Base-by-base conservation (phyloP, 2,329 filamentous ascomycete species). In the Alternaria burnsii region DNA sequence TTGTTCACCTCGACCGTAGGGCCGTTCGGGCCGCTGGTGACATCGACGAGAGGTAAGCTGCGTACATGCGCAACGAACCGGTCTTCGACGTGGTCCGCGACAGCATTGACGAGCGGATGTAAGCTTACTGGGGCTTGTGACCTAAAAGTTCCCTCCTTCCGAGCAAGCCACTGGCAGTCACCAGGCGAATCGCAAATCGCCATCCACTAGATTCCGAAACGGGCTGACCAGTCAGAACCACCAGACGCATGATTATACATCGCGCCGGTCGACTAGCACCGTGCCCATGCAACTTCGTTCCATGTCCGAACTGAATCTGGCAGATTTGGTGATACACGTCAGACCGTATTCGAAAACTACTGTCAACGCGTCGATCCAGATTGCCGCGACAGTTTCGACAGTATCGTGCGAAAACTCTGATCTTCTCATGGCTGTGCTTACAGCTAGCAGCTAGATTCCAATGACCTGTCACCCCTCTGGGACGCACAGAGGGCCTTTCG, bases 71-170 rank as follows among this genome's bases (percentile, higher is more conserved):
- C 36, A 51, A 20, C 14, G 32, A 59, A 55, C 47, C 34, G 42
- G 46, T 55, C 14, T 32, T 48, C 20, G 47, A 38, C 46, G 57
- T 56, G 56, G 59, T 59, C 47, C 56, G 56, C 52, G 28, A 44
- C 28, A 24, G 28, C 38, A 30, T 41, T 59, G 42, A 40, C 58
- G 55, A 61, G 58, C 47, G 54, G 36, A 52, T 59, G 58, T 64
- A 54, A 62, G 61, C 59, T 64, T 58, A 64, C 61, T 55, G 40
- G 50, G 32, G 52, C 58, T 57, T 58, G 54, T 61, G 58, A 61
- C 52, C 32, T 34, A 26, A 34, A 32, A 30, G 26, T 22, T 42
- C 26, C 32, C 30, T 55, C 40, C 38, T 47, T 47, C 52, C 41
- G 43, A 50, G 46, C 42, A 55, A 53, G 55, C 47, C 44, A 58